Evolutionary conservation across 345 rosid genomes (phyloP), one percentile per base, ranked within the genome.

Genomic region (Diplotaxis tenuifolia): DNA sequence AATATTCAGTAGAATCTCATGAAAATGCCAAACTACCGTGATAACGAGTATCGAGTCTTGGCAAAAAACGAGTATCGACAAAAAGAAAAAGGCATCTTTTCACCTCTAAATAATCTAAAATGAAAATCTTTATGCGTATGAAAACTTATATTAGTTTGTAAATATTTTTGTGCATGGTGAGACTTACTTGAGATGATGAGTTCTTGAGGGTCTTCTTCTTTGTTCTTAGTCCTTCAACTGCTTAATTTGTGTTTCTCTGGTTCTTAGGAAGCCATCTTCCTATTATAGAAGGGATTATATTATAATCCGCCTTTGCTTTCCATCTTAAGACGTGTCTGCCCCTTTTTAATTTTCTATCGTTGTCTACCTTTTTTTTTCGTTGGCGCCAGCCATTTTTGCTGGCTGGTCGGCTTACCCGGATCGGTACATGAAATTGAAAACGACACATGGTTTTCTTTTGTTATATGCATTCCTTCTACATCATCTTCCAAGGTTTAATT

Each of bases 181-280:
- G 28, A n/a, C 58, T 75, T 75, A 75, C 79, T 31, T 40, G 74
- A 53, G 69, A 53, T 68, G 62, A 67, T 32, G 73, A 23, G 20
- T 52, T 62, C 14, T 7, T 22, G 42, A 20, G 50, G 62, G 12
- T 65, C 29, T 72, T 67, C 59, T 57, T 72, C 22, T 32, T 64
- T 64, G 6, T 65, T 73, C 50, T 73, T 65, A 10, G 10, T 34
- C 10, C 40, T 10, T 14, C 4, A 34, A 34, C 40, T 34, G 40
- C 10, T 34, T 34, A 9, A 34, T 34, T 34, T 34, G 12, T 34
- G 40, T 34, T 34, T 34, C 40, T 34, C 40, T 34, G 5, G 12
- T 32, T 9, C 9, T 32, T 32, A 6, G 2, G 11, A 32, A 32
- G 11, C 38, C 38, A 10, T 8, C 38, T 32, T 32, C 38, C 38